phyloP scores from a whole-genome alignment of 805 yeast species.

The Zygoascus tannicola region DNA sequence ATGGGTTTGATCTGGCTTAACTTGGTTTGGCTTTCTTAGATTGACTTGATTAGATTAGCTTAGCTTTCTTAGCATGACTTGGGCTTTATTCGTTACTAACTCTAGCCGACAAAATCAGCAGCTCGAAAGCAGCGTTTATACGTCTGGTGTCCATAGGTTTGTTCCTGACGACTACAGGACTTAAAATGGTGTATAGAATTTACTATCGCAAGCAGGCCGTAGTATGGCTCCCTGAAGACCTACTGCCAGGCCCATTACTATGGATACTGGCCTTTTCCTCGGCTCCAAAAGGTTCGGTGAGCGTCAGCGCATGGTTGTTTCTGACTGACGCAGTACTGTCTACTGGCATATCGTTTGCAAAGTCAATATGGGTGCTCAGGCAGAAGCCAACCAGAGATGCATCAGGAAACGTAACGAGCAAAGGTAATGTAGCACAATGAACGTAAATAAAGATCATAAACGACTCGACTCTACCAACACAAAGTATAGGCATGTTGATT shows the following conservation, averaged over 20 bases:
- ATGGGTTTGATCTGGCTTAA: too few species aligned
- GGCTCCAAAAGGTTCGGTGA: constrained; percentile 52
- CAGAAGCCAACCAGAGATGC: background rate
- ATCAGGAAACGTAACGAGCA: too few species aligned
- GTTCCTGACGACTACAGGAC: constrained; percentile 34
- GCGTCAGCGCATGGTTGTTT: constrained; percentile 49
- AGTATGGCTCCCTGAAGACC: constrained; percentile 48
- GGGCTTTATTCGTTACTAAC: constrained; percentile 26
- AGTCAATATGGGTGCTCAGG: background rate
- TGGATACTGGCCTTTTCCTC: constrained; percentile 57
- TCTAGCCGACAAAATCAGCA: constrained; percentile 24
- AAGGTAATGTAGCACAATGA: too few species aligned
- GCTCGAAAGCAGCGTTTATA: constrained; percentile 31
- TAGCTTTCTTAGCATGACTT: too few species aligned
- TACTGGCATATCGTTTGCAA: constrained; percentile 2
- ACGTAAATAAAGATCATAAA: too few species aligned
- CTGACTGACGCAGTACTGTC: constrained; percentile 22
- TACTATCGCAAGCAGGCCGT: constrained; percentile 47
- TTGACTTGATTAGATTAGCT: too few species aligned
- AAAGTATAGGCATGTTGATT: too few species aligned
- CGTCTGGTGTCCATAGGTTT: constrained; percentile 29
- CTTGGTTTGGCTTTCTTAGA: too few species aligned
- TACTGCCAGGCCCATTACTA: constrained; percentile 47
- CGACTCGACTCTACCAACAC: too few species aligned
- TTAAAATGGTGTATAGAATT: constrained; percentile 37